A percentile compares a stretch with the other conserved stretches of the same genome.
Conservation (phyloP, 139 green algal genomes). For the Coelastrella sp. region DNA sequence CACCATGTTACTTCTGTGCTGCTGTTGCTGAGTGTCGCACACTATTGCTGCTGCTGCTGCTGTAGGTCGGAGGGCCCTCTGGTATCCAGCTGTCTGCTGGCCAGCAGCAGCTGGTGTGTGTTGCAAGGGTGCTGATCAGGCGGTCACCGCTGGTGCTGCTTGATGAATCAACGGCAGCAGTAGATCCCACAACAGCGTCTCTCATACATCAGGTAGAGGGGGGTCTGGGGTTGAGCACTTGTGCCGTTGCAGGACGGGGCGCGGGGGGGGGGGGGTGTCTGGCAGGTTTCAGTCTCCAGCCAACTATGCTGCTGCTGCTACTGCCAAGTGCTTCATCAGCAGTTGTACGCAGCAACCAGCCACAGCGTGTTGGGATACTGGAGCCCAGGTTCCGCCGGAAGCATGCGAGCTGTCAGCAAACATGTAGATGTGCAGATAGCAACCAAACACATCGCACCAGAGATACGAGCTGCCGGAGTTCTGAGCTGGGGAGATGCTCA, state of each 20-base stretch:
- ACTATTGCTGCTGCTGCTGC: neutral
- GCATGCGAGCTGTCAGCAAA: too few species aligned
- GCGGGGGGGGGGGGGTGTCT: neutral
- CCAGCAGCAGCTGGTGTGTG: slow-evolving; percentile 86
- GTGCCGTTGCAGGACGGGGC: neutral
- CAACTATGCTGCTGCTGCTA: neutral
- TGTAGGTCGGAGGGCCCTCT: slow-evolving; percentile 16
- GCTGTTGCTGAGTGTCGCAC: neutral
- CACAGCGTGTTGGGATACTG: neutral
- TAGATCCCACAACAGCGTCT: slow-evolving; percentile 72
- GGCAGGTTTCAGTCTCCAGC: neutral
- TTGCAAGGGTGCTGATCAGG: slow-evolving; percentile 81
- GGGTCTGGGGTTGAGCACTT: neutral
- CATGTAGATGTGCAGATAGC: too few species aligned
- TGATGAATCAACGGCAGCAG: slow-evolving; percentile 78
- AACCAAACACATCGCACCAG: too few species aligned
- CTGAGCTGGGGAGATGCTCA: too few species aligned
- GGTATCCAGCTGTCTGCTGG: slow-evolving; percentile 61
- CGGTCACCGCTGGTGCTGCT: slow-evolving; percentile 71
- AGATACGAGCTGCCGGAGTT: too few species aligned
- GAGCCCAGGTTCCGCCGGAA: too few species aligned
- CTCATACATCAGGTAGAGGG: slow-evolving; percentile 64
- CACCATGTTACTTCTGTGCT: slow-evolving; percentile 48
- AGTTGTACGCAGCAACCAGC: neutral
- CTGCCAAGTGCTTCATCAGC: slow-evolving; percentile 48